Base-by-base conservation (phyloP, 2,329 filamentous ascomycete species). In the Calonectria fujianensis region DNA sequence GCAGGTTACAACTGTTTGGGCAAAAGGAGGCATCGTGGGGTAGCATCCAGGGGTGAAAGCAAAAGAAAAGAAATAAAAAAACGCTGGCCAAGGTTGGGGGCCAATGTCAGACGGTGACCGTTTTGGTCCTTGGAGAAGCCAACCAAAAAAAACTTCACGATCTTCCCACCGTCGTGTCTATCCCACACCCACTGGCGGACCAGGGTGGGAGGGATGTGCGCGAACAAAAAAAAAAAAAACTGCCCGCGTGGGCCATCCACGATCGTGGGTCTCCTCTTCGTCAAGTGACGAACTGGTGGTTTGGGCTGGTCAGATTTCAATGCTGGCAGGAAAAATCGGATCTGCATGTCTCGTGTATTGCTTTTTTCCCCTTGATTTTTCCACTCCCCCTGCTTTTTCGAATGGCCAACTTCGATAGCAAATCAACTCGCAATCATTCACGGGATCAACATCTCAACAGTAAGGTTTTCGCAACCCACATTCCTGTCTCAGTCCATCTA, bases 161-260 rank as follows among this genome's bases (percentile, higher is more conserved):
- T 76, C 66, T 69, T 71, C 35, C 32, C 41, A 76, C 74, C 74
- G 74, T 76, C 72, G 72, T 68, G 72, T 71, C 68, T 67, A 71
- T 68, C 72, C 68, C 72, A 69, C 65, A 50, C 37, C 61, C 31
- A n/a, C 48, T 50, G 37, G 31, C 51, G 41, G 32, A 51, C 72
- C 59, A 54, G 67, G 72, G 59, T 54, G 45, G 48, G 29, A 41
- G 57, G 68, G 72, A 68, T 57, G 72, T 71, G 68, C 45, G 29
- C 52, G 27, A 27, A 74, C 66, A 27, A 71, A 73, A 70, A 48
- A 70, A 50, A 24, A 24, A 45, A 70, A 48, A 70, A 50, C 59
- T 50, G n/a, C 59, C 48, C 50, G 61, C 52, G 35, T 63, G 68
- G 61, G 41, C 52, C 41, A 48, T 68, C 52, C 52, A 71, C 72